Base-by-base conservation (phyloP, 768 basidiomycete genomes). In the Termitomyces eurrhizus region DNA sequence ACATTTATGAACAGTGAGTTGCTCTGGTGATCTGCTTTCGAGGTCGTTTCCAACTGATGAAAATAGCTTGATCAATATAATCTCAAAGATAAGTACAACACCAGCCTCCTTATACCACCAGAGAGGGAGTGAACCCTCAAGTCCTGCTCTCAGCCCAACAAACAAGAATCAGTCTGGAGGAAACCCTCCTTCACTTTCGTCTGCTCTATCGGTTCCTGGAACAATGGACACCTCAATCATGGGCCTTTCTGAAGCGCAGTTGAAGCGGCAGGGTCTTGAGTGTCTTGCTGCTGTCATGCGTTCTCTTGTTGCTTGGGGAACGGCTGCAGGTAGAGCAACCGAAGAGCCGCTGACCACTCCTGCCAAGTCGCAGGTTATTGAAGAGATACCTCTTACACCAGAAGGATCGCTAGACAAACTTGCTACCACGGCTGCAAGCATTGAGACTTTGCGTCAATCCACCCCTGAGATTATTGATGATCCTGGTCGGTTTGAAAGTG, bases 1-100 rank as follows among this genome's bases (percentile, higher is more conserved):
- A 99, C 75, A 95, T 98, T 60, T 99, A 98, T 73, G 97, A 99
- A 68, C 92, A 92, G 87, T 93, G 68, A 69, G 88, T 75, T 29
- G n/a, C 49, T 39, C 51, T 41, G 44, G 7, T 46, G 39, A 29
- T 42, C 24, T 37, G 49, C n/a, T 4, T 18, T 55, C 58, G 46
- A 33, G 51, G n/a, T n/a, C 53, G 13, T 52, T 16, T 52, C 37
- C 52, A 44, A 62, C 46, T n/a, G 45, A 56, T 37, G 60, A 42
- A 21, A 46, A 64, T 58, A 66, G 46, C 49, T 35, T 62, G 52
- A 93, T 98, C 80, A 98, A 98, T 75, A 92, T 98, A 69, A 85
- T 98, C 68, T 95, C 95, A 16, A 97, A 95, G 75, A 87, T 97
- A 60, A 87, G 89, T 16, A 89, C 89, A 29, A 72, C 81, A 48